Evolutionary conservation across 805 yeast genomes (phyloP).

Genomic region (Saturnispora mendoncae): DNA sequence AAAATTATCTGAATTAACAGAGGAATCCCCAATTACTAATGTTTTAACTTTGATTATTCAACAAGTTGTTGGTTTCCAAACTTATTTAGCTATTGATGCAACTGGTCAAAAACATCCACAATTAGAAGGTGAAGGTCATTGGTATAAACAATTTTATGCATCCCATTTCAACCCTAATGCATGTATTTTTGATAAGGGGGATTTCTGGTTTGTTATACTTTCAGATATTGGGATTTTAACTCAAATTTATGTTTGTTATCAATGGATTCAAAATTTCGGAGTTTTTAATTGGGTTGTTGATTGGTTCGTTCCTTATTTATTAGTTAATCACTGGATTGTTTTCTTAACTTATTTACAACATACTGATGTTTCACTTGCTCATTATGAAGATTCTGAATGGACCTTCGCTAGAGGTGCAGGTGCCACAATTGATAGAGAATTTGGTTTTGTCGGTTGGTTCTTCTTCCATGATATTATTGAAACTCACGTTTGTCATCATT

Average conservation of each 20-base stretch:
- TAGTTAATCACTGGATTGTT: constrained; percentile 60
- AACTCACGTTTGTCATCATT: constrained; percentile 51
- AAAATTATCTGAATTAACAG: constrained; percentile 37
- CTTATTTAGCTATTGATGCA: constrained; percentile 43
- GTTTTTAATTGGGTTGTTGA: constrained; percentile 41
- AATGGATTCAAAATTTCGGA: constrained; percentile 43
- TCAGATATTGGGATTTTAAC: constrained; percentile 48
- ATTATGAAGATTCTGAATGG: constrained; percentile 49
- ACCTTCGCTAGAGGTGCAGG: constrained; percentile 61
- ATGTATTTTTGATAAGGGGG: constrained; percentile 45
- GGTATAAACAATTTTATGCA: constrained; percentile 31
- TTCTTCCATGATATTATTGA: constrained; percentile 52
- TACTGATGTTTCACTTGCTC: constrained; percentile 52
- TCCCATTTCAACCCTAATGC: constrained; percentile 49
- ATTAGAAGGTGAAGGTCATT: constrained; percentile 13
- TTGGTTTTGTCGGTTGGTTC: constrained; percentile 49
- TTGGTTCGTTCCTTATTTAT: constrained; percentile 52
- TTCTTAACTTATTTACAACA: constrained; percentile 56
- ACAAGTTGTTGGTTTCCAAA: constrained; percentile 48
- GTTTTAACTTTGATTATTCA: constrained; percentile 38
- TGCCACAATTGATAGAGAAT: constrained; percentile 54
- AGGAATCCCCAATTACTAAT: constrained; percentile 47
- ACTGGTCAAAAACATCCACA: constrained; percentile 47
- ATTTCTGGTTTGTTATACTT: constrained; percentile 46
- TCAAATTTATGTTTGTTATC: constrained; percentile 38